A percentile compares a stretch with the other conserved stretches of the same genome.
Evolutionary conservation across 306 rosid genomes (phyloP).

Genomic region (Geum urbanum): DNA sequence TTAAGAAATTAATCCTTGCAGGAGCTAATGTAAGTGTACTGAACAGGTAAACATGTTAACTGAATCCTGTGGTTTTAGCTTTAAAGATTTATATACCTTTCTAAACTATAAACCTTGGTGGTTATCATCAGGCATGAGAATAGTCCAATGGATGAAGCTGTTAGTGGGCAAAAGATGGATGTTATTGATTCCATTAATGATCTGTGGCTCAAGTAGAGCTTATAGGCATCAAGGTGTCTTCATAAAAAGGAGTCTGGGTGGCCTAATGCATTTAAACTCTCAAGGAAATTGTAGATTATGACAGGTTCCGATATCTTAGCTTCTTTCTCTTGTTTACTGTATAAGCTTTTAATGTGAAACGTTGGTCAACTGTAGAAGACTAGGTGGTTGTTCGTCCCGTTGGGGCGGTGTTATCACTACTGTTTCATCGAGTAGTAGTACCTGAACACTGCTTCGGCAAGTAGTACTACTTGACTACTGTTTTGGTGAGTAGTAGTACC

Average conservation of each 20-base stretch:
- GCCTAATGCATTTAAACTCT: background rate
- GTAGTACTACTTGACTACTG: no score
- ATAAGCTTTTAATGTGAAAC: background rate
- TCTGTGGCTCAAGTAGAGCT: slow-evolving; percentile 71
- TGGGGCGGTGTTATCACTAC: no score
- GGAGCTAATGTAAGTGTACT: slow-evolving; percentile 66
- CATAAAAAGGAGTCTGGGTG: background rate
- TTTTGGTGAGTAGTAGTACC: no score
- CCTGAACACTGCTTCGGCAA: no score
- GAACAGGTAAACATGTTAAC: slow-evolving; percentile 48
- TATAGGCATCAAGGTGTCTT: slow-evolving; percentile 42
- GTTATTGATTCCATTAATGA: slow-evolving; percentile 75
- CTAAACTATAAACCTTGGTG: background rate
- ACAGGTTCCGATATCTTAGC: background rate
- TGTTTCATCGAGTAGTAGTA: no score
- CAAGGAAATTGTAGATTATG: background rate
- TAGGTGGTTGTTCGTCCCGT: no score
- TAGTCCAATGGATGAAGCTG: slow-evolving; percentile 90
- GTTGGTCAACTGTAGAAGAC: background rate
- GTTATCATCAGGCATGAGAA: slow-evolving; percentile 58
- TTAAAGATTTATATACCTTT: slow-evolving; percentile 3
- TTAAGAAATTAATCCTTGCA: slow-evolving; percentile 75
- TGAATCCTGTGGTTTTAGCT: background rate
- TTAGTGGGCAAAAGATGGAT: slow-evolving; percentile 54
- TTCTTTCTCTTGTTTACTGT: background rate